Evolutionary conservation across 2,329 filamentous ascomycete species (phyloP).

Genomic region (Teratosphaeriaceae sp.): DNA sequence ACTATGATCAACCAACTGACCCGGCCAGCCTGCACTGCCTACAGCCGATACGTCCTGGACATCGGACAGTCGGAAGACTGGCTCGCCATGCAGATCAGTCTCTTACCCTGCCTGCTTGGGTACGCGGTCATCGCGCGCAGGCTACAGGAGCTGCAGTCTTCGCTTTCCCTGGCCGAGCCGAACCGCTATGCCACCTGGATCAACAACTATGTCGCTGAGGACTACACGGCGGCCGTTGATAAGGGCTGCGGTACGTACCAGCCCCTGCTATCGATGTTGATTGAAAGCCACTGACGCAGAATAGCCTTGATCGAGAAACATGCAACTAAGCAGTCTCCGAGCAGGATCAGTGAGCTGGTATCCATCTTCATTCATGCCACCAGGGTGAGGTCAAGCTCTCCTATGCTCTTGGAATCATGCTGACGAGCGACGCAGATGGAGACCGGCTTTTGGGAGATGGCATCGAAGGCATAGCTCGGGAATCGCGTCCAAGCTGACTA

Average conservation of each 20-base stretch:
- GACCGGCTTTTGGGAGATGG: slow-evolving; percentile 70
- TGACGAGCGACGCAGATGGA: slow-evolving; percentile 52
- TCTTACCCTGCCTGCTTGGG: slow-evolving; percentile 84
- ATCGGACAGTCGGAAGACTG: slow-evolving; percentile 82
- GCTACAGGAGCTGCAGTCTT: slow-evolving; percentile 57
- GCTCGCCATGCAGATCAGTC: slow-evolving; percentile 75
- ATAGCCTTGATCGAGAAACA: slow-evolving; percentile 69
- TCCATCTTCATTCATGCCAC: slow-evolving; percentile 84
- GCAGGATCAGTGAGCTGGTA: slow-evolving; percentile 73
- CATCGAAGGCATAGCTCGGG: slow-evolving; percentile 7
- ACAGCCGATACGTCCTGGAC: slow-evolving; percentile 77
- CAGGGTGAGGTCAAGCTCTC: slow-evolving; percentile 47
- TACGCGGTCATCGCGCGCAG: slow-evolving; percentile 74
- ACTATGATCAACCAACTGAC: no score
- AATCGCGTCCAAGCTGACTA: no score
- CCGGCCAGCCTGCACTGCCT: slow-evolving; percentile 59
- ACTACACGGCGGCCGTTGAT: slow-evolving; percentile 67
- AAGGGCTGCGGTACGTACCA: slow-evolving; percentile 61
- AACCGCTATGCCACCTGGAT: slow-evolving; percentile 82
- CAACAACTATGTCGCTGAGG: slow-evolving; percentile 74
- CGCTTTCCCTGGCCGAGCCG: slow-evolving; percentile 20
- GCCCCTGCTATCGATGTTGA: background rate
- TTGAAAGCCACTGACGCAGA: background rate
- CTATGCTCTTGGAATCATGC: background rate
- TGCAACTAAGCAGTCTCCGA: slow-evolving; percentile 64